Evolutionary conservation across 495 filamentous ascomycete genomes (phyloP).

Genomic region (Daldinia caldariorum): DNA sequence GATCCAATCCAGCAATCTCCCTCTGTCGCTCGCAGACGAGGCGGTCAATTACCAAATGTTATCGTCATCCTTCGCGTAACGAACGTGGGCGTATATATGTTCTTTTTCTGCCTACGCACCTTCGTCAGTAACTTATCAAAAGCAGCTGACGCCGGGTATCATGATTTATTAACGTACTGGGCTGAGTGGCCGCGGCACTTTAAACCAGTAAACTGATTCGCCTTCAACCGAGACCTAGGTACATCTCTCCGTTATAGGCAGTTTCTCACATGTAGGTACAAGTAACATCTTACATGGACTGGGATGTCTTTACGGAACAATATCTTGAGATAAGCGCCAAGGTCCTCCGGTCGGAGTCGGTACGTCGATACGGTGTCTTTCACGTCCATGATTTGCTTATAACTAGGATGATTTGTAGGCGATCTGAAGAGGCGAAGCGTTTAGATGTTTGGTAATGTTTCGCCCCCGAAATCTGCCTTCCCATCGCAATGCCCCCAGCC

Average conservation of each 20-base stretch:
- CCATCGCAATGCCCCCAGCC: background rate
- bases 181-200: background rate
- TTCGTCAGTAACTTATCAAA: no score
- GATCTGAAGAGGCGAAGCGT: background rate
- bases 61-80: background rate
- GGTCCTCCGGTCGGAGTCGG: background rate
- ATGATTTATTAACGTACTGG: no score
- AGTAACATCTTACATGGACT: background rate
- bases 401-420: background rate
- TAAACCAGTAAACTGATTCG: slow-evolving; percentile 1
- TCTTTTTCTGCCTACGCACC: background rate
- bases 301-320: background rate
- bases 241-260: background rate
- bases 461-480: background rate
- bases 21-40: no score
- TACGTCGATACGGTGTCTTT: background rate
- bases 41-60: background rate
- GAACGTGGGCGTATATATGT: background rate
- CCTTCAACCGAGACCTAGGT: slow-evolving; percentile 2
- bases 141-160: no score
- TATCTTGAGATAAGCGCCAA: background rate
- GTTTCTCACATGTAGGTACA: background rate
- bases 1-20: no score
- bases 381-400: background rate
- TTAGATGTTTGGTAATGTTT: background rate